These are phyloP conservation scores for Truncatella angustata DNA, from an alignment of 2,329 filamentous ascomycete genomes.

Conservation along the genomic window DNA sequence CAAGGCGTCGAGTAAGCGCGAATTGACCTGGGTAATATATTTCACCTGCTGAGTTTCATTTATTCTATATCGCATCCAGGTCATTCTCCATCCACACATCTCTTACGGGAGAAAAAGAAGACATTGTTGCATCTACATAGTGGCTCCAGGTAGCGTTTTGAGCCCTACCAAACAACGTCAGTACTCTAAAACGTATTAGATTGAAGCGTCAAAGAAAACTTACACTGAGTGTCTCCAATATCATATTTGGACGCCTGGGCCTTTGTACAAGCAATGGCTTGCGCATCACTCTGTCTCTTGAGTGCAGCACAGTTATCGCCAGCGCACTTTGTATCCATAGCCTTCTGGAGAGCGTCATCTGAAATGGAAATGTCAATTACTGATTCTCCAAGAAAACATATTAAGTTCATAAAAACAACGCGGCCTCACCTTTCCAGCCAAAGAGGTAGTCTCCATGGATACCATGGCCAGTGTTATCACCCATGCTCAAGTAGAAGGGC, in stretches of 20 bases:
- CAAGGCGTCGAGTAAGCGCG: no score
- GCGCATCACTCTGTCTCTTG: conserved; percentile 26
- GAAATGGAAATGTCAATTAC: no score
- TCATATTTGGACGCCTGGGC: background rate
- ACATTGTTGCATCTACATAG: no score
- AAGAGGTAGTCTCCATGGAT: conserved; percentile 38
- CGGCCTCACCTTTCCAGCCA: conserved; percentile 31
- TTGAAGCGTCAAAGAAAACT: no score
- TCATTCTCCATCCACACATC: no score
- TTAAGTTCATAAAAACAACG: no score
- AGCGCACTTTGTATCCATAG: conserved; percentile 33
- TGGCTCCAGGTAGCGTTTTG: background rate
- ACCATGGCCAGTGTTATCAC: conserved; percentile 33
- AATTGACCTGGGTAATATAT: no score
- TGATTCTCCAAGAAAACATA: no score
- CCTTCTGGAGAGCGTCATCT: conserved; percentile 34
- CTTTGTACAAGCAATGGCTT: conserved; percentile 28
- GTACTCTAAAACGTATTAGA: no score
- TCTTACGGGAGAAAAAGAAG: no score
- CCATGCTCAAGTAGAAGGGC: conserved; percentile 28
- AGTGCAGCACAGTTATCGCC: conserved; percentile 28
- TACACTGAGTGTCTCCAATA: conserved; percentile 2
- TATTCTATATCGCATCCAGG: no score
- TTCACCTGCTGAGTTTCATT: no score
- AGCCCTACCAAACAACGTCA: background rate